These are phyloP conservation scores for Eucalyptus pauciflora DNA, from an alignment of 345 rosid species.

Conservation along the genomic window DNA sequence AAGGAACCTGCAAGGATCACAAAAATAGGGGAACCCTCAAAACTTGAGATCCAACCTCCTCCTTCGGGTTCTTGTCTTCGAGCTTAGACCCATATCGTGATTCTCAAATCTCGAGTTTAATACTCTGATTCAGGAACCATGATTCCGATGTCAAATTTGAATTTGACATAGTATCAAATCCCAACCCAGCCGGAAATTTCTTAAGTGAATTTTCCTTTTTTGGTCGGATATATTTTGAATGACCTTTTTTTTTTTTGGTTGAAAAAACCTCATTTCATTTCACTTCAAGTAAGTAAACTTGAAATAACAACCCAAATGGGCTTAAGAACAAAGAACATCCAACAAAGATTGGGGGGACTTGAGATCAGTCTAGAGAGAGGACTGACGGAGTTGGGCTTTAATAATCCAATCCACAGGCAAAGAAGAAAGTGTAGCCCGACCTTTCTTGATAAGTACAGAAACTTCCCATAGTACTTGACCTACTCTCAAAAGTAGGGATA, in stretches of 20 bases:
- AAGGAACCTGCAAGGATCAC: constrained; percentile 43
- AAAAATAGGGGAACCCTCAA: neutral
- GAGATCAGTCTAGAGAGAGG: rapidly evolving
- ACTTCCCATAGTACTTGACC: too few species aligned
- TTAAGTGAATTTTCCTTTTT: too few species aligned
- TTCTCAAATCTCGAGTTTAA: rapidly evolving
- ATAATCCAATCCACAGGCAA: rapidly evolving
- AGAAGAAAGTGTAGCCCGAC: too few species aligned
- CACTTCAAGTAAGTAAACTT: too few species aligned
- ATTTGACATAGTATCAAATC: neutral
- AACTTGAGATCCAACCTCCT: neutral
- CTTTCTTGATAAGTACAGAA: too few species aligned
- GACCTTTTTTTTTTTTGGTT: too few species aligned
- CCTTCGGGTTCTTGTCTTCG: neutral
- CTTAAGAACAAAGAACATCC: too few species aligned
- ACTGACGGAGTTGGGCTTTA: too few species aligned
- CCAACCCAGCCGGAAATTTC: neutral
- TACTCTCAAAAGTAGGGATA: rapidly evolving
- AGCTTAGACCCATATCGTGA: neutral
- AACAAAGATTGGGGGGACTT: too few species aligned
- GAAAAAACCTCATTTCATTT: too few species aligned
- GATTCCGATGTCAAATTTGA: neutral
- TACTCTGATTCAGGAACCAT: rapidly evolving
- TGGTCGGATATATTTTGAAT: neutral
- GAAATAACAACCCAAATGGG: too few species aligned